A percentile compares a stretch with the other conserved stretches of the same genome.
These are phyloP conservation scores for Nakazawaea ishiwadae DNA, from an alignment of 805 yeast species.

Conservation along the genomic window DNA sequence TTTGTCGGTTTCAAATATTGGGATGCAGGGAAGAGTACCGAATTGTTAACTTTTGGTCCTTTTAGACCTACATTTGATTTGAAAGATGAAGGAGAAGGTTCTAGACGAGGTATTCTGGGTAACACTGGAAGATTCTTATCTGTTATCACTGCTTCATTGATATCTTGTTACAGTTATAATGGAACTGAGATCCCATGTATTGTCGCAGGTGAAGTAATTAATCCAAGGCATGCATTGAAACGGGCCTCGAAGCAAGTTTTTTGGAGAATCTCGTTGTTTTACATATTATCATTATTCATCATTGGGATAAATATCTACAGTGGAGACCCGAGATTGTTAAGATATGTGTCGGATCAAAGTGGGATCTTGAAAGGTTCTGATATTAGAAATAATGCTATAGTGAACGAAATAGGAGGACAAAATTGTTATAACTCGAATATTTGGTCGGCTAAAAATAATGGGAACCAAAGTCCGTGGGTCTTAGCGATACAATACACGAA, in stretches of 20 bases:
- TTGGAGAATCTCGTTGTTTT: conserved; percentile 63
- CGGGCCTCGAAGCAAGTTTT: conserved; percentile 72
- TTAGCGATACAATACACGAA: conserved; percentile 51
- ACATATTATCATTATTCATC: conserved; percentile 60
- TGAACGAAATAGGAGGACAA: conserved; percentile 21
- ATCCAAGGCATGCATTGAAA: conserved; percentile 74
- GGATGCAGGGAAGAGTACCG: conserved; percentile 48
- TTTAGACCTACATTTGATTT: conserved; percentile 72
- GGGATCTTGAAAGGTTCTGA: neutral
- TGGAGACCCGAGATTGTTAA: conserved; percentile 68
- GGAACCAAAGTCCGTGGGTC: conserved; percentile 52
- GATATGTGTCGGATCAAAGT: conserved; percentile 33
- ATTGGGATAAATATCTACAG: conserved; percentile 70
- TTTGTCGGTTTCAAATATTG: conserved; percentile 68
- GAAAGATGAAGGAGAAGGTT: conserved; percentile 53
- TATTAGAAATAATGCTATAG: conserved; percentile 15
- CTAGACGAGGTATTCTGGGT: conserved; percentile 55
- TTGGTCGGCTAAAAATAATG: conserved; percentile 36
- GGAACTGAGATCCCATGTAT: conserved; percentile 82
- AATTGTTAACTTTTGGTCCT: conserved; percentile 56
- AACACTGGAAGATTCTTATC: conserved; percentile 56
- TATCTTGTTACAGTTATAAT: conserved; percentile 70
- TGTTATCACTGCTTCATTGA: conserved; percentile 53
- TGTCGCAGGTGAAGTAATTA: conserved; percentile 83
- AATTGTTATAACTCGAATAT: conserved; percentile 19